A percentile compares a stretch with the other conserved stretches of the same genome.
These are phyloP conservation scores for Schizophyllum commune DNA, from an alignment of 1,284 basidiomycete genomes.

Conservation along the genomic window DNA sequence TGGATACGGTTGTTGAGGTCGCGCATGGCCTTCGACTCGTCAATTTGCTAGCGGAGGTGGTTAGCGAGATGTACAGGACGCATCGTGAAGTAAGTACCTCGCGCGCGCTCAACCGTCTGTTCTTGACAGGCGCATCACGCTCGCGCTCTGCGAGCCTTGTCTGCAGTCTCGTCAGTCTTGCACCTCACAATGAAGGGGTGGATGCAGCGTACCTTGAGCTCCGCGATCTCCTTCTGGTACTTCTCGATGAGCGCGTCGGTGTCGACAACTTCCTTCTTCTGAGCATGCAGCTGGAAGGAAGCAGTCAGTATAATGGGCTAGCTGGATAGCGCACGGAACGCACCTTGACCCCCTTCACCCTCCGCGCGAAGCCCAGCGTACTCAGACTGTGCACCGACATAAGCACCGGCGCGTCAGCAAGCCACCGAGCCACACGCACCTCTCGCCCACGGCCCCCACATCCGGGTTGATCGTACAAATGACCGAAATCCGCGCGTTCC, in stretches of 20 bases:
- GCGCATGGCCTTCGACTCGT: slow-evolving; percentile 74
- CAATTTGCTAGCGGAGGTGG: slow-evolving; percentile 47
- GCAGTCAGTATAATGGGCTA: slow-evolving; percentile 5
- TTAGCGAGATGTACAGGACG: slow-evolving; percentile 44
- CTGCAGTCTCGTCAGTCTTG: too few species aligned
- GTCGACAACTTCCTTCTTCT: slow-evolving; percentile 90
- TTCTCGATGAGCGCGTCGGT: slow-evolving; percentile 88
- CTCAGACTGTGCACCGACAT: slow-evolving; percentile 37
- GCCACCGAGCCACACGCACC: not conserved
- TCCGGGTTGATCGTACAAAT: slow-evolving; percentile 94
- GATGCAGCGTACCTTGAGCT: slow-evolving; percentile 58
- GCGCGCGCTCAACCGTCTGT: slow-evolving; percentile 29
- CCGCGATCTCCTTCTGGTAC: slow-evolving; percentile 87
- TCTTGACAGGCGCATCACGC: slow-evolving; percentile 4
- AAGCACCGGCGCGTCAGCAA: not conserved
- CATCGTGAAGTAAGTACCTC: slow-evolving; percentile 44
- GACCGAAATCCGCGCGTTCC: slow-evolving; percentile 93
- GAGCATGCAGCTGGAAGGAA: slow-evolving; percentile 60
- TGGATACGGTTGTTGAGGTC: slow-evolving; percentile 76
- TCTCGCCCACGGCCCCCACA: slow-evolving; percentile 63
- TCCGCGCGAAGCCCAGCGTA: slow-evolving; percentile 82
- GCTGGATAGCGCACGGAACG: slow-evolving; percentile 8
- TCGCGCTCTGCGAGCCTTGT: slow-evolving; percentile 59
- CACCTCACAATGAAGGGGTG: too few species aligned
- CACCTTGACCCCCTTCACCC: slow-evolving; percentile 77